Conservation (phyloP, 108 stramenopile species). For the Chaetoceros tenuissimus region DNA sequence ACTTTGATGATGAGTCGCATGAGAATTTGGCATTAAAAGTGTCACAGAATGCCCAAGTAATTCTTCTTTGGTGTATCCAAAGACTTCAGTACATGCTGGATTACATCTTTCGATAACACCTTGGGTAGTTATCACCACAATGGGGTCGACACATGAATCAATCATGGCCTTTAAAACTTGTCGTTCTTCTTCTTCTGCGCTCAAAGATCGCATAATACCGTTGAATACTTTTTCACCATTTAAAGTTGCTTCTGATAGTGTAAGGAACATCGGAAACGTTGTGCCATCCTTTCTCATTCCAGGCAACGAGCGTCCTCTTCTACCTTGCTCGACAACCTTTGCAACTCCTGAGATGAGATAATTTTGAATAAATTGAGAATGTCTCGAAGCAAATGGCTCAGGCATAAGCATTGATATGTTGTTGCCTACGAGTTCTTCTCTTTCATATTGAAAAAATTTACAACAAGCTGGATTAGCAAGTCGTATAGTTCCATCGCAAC, state of each 20-base stretch:
- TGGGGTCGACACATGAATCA: constrained; percentile 3
- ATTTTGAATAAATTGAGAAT: neutral
- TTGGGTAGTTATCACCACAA: neutral
- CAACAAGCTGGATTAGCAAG: neutral
- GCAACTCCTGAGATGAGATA: neutral
- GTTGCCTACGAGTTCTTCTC: neutral
- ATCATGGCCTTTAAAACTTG: neutral
- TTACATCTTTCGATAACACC: neutral
- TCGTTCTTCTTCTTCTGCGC: constrained; percentile 1
- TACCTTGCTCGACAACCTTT: neutral
- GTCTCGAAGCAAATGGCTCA: neutral
- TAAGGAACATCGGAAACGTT: neutral
- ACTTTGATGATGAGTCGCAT: neutral
- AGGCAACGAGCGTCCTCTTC: neutral
- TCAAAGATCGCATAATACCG: constrained; percentile 1
- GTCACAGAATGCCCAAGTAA: neutral
- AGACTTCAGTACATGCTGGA: neutral
- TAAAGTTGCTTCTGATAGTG: neutral
- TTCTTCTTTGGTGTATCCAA: neutral
- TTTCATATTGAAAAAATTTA: neutral
- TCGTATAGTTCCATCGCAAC: neutral
- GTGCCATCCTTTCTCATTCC: neutral
- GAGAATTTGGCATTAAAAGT: neutral
- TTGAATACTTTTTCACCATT: neutral
- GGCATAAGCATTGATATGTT: neutral